These are phyloP conservation scores for Scenedesmus sp. DNA, from an alignment of 163 green algal genomes.

Conservation along the genomic window DNA sequence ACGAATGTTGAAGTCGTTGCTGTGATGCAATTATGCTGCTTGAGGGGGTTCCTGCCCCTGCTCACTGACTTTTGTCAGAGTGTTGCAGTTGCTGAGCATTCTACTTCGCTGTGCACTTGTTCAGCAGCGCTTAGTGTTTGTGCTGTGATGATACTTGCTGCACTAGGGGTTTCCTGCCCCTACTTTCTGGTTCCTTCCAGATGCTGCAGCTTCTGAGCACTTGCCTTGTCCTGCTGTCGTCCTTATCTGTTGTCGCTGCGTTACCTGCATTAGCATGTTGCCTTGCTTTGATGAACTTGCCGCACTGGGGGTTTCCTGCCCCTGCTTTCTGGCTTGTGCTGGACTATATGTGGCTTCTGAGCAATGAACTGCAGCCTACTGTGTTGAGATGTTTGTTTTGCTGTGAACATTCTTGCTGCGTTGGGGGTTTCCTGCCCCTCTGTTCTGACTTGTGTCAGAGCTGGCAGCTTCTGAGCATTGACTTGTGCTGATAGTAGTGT, in stretches of 20 bases:
- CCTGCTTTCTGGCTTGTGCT: neutral
- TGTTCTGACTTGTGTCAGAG: neutral
- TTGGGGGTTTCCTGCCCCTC: conserved; percentile 37
- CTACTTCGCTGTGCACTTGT: too few relatives aligned
- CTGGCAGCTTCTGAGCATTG: conserved; percentile 19
- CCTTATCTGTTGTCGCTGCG: neutral
- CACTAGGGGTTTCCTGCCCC: conserved; percentile 47
- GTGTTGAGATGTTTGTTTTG: neutral
- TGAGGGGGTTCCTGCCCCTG: conserved; percentile 29
- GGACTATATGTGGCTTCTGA: conserved; percentile 16
- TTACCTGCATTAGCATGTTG: neutral
- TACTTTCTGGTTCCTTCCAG: neutral
- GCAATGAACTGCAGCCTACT: neutral
- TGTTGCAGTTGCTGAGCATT: conserved; percentile 16
- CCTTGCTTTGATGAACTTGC: conserved; percentile 38
- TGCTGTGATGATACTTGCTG: conserved; percentile 43
- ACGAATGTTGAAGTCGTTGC: neutral
- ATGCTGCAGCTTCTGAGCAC: conserved; percentile 38
- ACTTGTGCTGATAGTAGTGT: neutral
- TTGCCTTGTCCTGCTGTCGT: neutral
- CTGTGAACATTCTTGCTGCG: conserved; percentile 25
- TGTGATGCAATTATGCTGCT: conserved; percentile 17
- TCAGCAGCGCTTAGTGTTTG: neutral
- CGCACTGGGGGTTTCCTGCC: conserved; percentile 38
- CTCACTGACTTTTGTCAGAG: neutral